Evolutionary conservation across 2,329 filamentous ascomycete genomes (phyloP), one percentile per base, ranked within the genome.

Genomic region (Hyphodiscus sp.): DNA sequence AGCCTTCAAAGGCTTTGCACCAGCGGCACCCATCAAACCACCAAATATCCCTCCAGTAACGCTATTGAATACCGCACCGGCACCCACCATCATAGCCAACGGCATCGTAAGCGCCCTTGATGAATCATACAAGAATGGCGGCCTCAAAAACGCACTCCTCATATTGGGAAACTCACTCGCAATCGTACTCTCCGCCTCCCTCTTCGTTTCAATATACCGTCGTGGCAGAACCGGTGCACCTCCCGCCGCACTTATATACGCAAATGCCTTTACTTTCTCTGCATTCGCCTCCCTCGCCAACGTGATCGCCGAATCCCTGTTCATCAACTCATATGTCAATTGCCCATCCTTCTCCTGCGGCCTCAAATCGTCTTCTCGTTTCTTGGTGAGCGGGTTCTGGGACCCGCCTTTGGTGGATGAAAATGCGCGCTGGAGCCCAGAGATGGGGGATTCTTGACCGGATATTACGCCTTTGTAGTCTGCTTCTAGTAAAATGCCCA

Each of bases 251-350:
- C 91, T 96, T 57, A 99, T 86, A 75, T 90, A 97, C 55, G 86
- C 83, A 68, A 96, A 96, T 0, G 84, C 82, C 18, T 77, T 73
- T 15, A 86, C 85, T 38, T 82, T 77, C 55, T 82, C 81, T 33
- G 73, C 73, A 23, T 79, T 78, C 1, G 91, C 84, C 68, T 92
- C 88, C 65, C 86, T 83, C 15, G 92, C 94, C 15, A 96, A 78
- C 51, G 86, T 80, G 57, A 97, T 82, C 47, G 92, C 92, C 73
- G 76, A 82, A 73, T 97, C 92, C 53, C 94, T 82, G 73, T 99
- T 99, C 90, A 99, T 96, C 56, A 91, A 78, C 74, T 97, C 94
- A 74, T 99, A 99, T 18, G 92, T 96, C 64, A 96, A 77, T 71
- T 94, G 87, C 23, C 85, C 84, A 62, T 84, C 83, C 45, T 75